Evolutionary conservation across 768 basidiomycete species (phyloP), one percentile per base, ranked within the genome.

Genomic region (Gyrodon lividus): DNA sequence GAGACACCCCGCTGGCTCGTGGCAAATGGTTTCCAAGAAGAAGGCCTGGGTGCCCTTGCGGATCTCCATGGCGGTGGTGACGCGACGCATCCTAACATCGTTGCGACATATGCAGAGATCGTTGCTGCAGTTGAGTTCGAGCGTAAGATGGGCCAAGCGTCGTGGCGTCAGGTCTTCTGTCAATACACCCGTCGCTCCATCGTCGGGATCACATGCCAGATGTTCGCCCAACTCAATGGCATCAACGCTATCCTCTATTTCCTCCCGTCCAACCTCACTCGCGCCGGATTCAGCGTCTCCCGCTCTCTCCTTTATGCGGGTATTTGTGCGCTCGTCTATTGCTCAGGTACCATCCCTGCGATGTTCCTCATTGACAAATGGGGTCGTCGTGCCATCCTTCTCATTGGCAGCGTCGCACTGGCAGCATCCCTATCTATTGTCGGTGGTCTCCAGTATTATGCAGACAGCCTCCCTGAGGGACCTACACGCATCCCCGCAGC

Each of bases 171-270:
- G 43, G 63, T 84, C 44, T 75, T 83, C 67, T 70, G 59, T 51
- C 76, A 76, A 43, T 78, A 82, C 46, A 70, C 76, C 22, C 72
- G 75, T 14, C 77, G 82, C 19, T 66, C 74, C 5, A 54, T 76
- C 48, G 72, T 85, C 2, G 83, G 79, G 7, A 75, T 77, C 54
- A 77, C 75, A 0, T 77, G 77, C 38, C 83, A 84, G 56, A 74
- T 77, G 58, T 79, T 80, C 48, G 77, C 77, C 1, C 78, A 80
- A 54, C 75, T 78, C 62, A 80, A 81, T 58, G 78, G 79, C 19
- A 79, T 81, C 64, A 80, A 80, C 50, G 77, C 77, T 10, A 76
- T 84, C 44, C 69, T 83, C 22, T 83, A 83, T 58, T 82, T 79
- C 60, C 69, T 83, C 10, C 81, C 81, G 8, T 75, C 75, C 51